These are phyloP conservation scores for Penicillium sp. DNA, from an alignment of 2,329 filamentous ascomycete species.

Conservation along the genomic window DNA sequence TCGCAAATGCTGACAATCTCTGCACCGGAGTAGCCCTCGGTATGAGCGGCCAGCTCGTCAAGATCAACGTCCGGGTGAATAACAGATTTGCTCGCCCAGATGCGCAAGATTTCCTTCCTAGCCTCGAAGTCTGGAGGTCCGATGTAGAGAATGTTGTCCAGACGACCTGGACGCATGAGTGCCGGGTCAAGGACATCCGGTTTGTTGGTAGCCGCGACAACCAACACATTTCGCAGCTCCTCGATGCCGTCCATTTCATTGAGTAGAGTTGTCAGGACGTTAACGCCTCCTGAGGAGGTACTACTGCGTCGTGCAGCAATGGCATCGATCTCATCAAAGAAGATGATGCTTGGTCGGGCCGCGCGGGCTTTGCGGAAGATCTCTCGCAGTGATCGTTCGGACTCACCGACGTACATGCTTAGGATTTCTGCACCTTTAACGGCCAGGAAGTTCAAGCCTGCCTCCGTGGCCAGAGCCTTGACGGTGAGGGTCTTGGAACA, in stretches of 20 bases:
- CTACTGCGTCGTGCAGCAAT: constrained; percentile 64
- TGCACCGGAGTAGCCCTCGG: constrained; percentile 81
- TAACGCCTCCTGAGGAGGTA: constrained; percentile 59
- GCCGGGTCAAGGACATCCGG: constrained; percentile 84
- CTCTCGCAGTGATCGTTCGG: constrained; percentile 79
- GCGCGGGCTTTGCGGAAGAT: constrained; percentile 82
- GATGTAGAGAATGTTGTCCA: constrained; percentile 83
- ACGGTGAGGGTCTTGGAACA: constrained; percentile 94
- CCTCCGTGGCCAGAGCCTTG: constrained; percentile 87
- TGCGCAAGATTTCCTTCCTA: constrained; percentile 71
- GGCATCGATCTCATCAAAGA: constrained; percentile 94
- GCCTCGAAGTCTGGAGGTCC: constrained; percentile 74
- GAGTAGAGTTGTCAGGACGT: constrained; percentile 83
- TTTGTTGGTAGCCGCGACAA: constrained; percentile 88
- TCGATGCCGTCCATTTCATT: constrained; percentile 98
- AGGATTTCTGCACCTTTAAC: constrained; percentile 92
- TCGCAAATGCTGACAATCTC: constrained; percentile 69
- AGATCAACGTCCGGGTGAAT: constrained; percentile 66
- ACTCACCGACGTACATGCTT: constrained; percentile 96
- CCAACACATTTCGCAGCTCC: constrained; percentile 75
- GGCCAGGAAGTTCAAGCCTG: constrained; percentile 88
- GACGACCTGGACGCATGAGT: constrained; percentile 78
- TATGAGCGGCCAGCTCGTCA: constrained; percentile 59
- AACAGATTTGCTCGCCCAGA: constrained; percentile 63
- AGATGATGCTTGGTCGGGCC: constrained; percentile 89